phyloP scores from a whole-genome alignment of 2,329 filamentous ascomycete species.

The Kalmusia sp. region DNA sequence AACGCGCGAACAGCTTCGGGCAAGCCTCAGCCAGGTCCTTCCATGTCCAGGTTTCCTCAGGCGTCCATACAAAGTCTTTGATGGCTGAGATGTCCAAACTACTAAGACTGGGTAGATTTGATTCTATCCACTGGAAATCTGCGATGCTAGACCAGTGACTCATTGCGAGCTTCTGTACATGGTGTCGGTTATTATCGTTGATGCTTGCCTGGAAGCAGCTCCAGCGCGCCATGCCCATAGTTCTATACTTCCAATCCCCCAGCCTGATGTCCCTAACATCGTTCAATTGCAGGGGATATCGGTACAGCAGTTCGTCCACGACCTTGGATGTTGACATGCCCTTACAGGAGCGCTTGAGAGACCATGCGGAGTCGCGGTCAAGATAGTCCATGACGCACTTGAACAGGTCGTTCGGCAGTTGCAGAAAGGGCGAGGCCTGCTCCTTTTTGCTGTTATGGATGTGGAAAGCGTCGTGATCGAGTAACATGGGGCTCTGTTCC shows the following conservation, averaged over 20 bases:
- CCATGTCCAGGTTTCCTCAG: conserved; percentile 48
- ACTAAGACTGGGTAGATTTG: conserved; percentile 41
- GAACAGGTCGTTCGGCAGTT: conserved; percentile 46
- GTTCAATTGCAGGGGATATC: conserved; percentile 37
- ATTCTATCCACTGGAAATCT: conserved; percentile 47
- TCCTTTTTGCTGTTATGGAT: conserved; percentile 18
- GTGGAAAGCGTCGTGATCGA: conserved; percentile 26
- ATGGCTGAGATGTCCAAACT: conserved; percentile 44
- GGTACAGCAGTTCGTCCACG: conserved; percentile 41
- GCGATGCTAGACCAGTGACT: conserved; percentile 45
- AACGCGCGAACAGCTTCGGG: conserved; percentile 35
- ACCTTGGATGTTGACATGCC: conserved; percentile 39
- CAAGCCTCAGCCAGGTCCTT: conserved; percentile 40
- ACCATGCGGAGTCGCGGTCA: conserved; percentile 39
- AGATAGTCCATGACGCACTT: conserved; percentile 45
- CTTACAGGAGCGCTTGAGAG: conserved; percentile 40
- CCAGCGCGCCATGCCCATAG: conserved; percentile 37
- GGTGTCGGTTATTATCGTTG: conserved; percentile 37
- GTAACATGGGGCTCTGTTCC: conserved; percentile 30
- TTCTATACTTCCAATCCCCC: conserved; percentile 43
- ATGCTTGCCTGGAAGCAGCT: conserved; percentile 38
- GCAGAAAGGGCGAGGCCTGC: conserved; percentile 33
- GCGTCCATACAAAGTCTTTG: conserved; percentile 48
- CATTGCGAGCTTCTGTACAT: conserved; percentile 44
- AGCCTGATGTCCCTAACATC: conserved; percentile 42